A percentile compares a stretch with the other conserved stretches of the same genome.
Conservation (phyloP, 768 basidiomycete species). For the Tulasnella sp. region DNA sequence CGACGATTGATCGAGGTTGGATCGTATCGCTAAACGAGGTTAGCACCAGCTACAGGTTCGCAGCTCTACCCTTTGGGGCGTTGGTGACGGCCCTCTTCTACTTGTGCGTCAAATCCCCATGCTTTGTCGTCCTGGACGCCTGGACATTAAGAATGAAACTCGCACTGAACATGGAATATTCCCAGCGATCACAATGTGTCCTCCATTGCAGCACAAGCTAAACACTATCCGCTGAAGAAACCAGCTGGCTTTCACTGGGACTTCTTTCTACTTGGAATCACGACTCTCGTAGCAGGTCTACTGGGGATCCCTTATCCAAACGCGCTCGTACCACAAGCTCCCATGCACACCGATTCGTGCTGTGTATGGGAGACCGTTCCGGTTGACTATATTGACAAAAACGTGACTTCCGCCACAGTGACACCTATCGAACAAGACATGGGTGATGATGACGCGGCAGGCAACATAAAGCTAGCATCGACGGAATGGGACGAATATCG, state of each 20-base stretch:
- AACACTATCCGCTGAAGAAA: conserved; percentile 79
- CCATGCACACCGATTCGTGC: too few relatives aligned
- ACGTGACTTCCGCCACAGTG: conserved; percentile 29
- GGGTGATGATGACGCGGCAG: background rate
- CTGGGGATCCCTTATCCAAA: conserved; percentile 80
- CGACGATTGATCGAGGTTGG: too few relatives aligned
- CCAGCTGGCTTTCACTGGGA: conserved; percentile 60
- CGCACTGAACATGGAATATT: too few relatives aligned
- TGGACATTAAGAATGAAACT: too few relatives aligned
- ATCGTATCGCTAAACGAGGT: too few relatives aligned
- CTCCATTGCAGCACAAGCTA: conserved; percentile 87
- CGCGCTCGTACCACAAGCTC: conserved; percentile 32
- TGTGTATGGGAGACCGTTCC: too few relatives aligned
- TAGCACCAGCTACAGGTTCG: too few relatives aligned
- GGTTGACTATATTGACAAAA: background rate
- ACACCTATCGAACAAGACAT: background rate
- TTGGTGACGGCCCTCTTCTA: conserved; percentile 23
- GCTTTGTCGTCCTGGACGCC: too few relatives aligned
- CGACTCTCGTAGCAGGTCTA: conserved; percentile 80
- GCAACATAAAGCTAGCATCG: too few relatives aligned
- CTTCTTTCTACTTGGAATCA: conserved; percentile 83
- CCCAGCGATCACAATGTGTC: conserved; percentile 24
- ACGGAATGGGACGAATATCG: background rate
- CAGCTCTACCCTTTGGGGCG: too few relatives aligned
- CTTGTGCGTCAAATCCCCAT: conserved; percentile 48